Base-by-base conservation (phyloP, 345 rosid genomes). In the Eucalyptus cloeziana region DNA sequence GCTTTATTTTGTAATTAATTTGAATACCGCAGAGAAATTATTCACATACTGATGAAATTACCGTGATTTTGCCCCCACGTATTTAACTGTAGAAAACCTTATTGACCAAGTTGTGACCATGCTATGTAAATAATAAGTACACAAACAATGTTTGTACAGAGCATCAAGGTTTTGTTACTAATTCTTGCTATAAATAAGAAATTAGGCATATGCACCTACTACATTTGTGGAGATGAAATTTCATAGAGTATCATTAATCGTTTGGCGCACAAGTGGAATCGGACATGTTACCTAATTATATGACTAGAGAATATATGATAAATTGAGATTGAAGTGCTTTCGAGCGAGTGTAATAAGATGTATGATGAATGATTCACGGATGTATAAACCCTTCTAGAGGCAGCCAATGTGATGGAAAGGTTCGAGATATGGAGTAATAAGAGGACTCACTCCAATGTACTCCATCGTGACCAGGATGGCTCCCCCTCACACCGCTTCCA, bases 391-490 rank as follows among this genome's bases (percentile, higher is more conserved):
- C 37, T 64, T n/a, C 71, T n/a, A 30, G 71, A 7, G 5, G 71
- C 10, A 14, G 37, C 16, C 1, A 4, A 64, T 8, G 10, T 64
- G 71, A 64, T 64, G 71, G 19, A 64, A 64, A 64, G 2, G 8
- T 64, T n/a, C 3, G 1, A 64, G 37, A 30, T 60, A 60, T 60
- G 67, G 8, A 60, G 8, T 60, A 8, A 31, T 16, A 69, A 69
- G 79, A 4, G 22, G 22, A 69, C 79, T 67, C 43, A 31, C 69
- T 30, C 17, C 0, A 0, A 2, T 4, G 0, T 1, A 0, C 0
- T 54, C 25, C 58, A 54, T 0, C 58, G 0, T 1, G 69, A 62
- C 1, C 0, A 30, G 69, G 0, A 1, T 4, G 13, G 64, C 27
- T 56, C 24, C 6, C 3, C 62, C 0, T 0, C 27, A n/a, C n/a